A percentile compares a stretch with the other conserved stretches of the same genome.
Conservation (phyloP, 2,329 filamentous ascomycete species). For the Monilinia fructicola region DNA sequence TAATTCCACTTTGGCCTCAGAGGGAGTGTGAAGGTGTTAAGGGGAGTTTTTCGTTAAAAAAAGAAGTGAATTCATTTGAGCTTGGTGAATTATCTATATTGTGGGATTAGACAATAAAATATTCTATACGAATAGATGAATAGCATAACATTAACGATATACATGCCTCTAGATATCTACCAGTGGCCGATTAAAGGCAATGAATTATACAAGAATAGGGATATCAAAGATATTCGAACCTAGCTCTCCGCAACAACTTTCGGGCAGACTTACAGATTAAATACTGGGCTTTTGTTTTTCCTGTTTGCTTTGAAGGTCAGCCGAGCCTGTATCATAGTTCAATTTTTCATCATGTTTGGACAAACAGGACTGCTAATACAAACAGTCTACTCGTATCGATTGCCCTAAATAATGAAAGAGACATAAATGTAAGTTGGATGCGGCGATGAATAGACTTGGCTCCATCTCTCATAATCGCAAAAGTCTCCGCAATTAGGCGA, state of each 20-base stretch:
- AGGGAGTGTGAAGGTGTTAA: too few relatives aligned
- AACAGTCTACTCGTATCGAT: not conserved
- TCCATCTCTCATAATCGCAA: not conserved
- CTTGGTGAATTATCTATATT: too few relatives aligned
- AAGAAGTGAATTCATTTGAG: too few relatives aligned
- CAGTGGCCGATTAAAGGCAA: not conserved
- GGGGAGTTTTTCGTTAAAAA: too few relatives aligned
- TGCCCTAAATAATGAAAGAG: not conserved
- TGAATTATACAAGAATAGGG: too few relatives aligned
- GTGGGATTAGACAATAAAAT: too few relatives aligned
- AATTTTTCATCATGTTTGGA: not conserved
- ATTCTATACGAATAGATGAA: too few relatives aligned
- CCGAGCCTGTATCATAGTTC: not conserved
- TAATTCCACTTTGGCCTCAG: too few relatives aligned
- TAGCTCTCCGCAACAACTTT: not conserved
- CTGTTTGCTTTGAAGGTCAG: not conserved
- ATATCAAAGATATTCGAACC: not conserved
- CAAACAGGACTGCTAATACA: not conserved
- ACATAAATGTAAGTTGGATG: not conserved
- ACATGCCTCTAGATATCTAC: too few relatives aligned
- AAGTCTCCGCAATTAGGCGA: not conserved
- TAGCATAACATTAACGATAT: too few relatives aligned
- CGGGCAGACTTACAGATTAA: not conserved
- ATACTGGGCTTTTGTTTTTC: not conserved
- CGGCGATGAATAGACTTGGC: not conserved